phyloP scores from a whole-genome alignment of 768 basidiomycete genomes.

The Mrakia frigida region DNA sequence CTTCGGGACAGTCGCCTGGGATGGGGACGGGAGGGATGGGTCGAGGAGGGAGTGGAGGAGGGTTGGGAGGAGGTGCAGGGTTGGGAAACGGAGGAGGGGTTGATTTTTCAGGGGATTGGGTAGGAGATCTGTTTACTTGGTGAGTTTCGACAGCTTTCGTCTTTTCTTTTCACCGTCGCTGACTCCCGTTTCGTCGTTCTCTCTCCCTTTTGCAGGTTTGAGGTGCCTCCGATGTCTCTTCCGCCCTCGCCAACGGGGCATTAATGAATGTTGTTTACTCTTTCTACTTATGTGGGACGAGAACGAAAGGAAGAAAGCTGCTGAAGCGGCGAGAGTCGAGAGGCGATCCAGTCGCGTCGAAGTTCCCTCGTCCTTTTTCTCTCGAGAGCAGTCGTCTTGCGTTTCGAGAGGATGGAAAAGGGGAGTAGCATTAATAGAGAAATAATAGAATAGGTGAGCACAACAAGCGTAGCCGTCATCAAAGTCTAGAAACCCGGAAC shows the following conservation, averaged over 20 bases:
- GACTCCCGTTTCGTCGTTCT: background rate
- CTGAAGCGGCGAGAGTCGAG: too few relatives aligned
- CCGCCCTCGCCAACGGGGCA: constrained; percentile 1
- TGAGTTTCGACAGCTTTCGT: background rate
- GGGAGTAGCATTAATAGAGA: background rate
- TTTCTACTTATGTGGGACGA: background rate
- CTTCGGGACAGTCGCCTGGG: background rate
- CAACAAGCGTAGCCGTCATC: background rate
- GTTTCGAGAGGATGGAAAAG: too few relatives aligned
- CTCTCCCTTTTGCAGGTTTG: background rate
- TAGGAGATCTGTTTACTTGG: constrained; percentile 18
- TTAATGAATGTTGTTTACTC: background rate
- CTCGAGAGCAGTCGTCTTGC: background rate
- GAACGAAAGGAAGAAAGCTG: too few relatives aligned
- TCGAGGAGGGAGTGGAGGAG: background rate
- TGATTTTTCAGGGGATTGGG: constrained; percentile 13
- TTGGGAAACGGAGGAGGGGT: background rate
- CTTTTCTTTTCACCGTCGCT: background rate
- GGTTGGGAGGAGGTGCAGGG: background rate
- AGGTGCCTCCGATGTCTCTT: constrained; percentile 12
- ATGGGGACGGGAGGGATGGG: background rate
- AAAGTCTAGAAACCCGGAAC: too few relatives aligned
- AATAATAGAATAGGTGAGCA: background rate
- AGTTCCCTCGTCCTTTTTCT: background rate
- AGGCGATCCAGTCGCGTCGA: too few relatives aligned